Percentiles rank a stretch among this genome's conserved stretches.
phyloP scores from a whole-genome alignment of 352 stramenopile species.

The Phytophthora sp. region DNA sequence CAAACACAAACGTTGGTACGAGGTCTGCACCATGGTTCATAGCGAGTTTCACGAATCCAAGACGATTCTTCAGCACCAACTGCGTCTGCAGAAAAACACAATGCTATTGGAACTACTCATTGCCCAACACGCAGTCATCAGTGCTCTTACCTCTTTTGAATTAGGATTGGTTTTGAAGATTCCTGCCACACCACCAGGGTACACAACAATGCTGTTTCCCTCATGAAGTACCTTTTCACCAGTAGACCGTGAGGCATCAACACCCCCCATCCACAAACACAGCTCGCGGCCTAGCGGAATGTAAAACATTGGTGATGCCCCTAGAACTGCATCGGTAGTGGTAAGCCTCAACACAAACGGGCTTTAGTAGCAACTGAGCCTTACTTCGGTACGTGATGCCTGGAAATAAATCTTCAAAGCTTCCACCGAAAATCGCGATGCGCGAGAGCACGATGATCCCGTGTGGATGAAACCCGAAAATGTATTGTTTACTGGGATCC shows the following conservation, averaged over 20 bases:
- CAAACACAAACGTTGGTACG: conserved; percentile 56
- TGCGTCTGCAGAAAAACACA: conserved; percentile 19
- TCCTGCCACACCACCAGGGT: conserved; percentile 47
- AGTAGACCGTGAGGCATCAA: conserved; percentile 49
- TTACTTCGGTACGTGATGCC: conserved; percentile 22
- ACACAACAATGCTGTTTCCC: conserved; percentile 50
- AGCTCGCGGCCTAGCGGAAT: conserved; percentile 63
- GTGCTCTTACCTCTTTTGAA: conserved; percentile 43
- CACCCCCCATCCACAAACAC: conserved; percentile 58
- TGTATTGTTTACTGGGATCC: conserved; percentile 42
- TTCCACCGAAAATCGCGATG: conserved; percentile 48
- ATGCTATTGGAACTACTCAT: neutral
- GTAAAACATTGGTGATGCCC: conserved; percentile 66
- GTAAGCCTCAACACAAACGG: neutral
- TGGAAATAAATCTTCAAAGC: conserved; percentile 53
- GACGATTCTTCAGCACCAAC: conserved; percentile 47
- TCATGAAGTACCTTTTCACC: conserved; percentile 47
- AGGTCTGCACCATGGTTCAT: conserved; percentile 50
- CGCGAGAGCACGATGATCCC: conserved; percentile 61
- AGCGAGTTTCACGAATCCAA: conserved; percentile 56
- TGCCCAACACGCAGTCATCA: neutral
- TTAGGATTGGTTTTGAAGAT: conserved; percentile 55
- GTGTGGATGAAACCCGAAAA: conserved; percentile 62
- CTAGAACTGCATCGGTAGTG: conserved; percentile 37
- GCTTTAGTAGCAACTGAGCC: neutral